Percentiles rank a stretch among this genome's conserved stretches.
Conservation (phyloP, 352 stramenopile species). For the Globisporangium heterothallicum region DNA sequence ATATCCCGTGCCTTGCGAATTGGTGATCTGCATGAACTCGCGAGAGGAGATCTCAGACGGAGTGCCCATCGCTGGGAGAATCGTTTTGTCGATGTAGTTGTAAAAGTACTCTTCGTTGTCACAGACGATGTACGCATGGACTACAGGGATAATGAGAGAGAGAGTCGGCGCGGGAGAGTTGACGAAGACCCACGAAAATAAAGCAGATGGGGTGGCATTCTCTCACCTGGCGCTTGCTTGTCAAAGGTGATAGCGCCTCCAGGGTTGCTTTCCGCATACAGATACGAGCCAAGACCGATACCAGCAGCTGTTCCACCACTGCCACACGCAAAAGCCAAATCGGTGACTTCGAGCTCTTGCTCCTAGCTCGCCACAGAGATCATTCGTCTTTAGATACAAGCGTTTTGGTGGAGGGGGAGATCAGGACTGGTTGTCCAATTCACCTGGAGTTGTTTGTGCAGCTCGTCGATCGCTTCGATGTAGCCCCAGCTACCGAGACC, state of each 20-base stretch:
- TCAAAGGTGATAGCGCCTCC: slow-evolving; percentile 31
- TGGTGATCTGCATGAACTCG: slow-evolving; percentile 75
- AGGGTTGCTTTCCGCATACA: slow-evolving; percentile 34
- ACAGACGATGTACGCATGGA: slow-evolving; percentile 83
- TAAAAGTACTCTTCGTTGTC: slow-evolving; percentile 84
- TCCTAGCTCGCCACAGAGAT: slow-evolving; percentile 17
- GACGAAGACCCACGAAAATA: background rate
- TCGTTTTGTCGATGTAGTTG: slow-evolving; percentile 69
- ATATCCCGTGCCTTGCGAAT: slow-evolving; percentile 77
- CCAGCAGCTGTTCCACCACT: slow-evolving; percentile 77
- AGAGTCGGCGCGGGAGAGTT: background rate
- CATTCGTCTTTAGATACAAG: no score
- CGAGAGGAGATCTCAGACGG: slow-evolving; percentile 41
- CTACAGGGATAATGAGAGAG: slow-evolving; percentile 6
- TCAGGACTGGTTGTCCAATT: no score
- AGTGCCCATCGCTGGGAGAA: slow-evolving; percentile 67
- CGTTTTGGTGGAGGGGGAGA: no score
- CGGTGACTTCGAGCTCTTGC: slow-evolving; percentile 48
- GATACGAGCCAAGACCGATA: slow-evolving; percentile 64
- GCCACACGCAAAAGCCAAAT: slow-evolving; percentile 83
- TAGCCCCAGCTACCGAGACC: slow-evolving; percentile 92
- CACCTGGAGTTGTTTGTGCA: slow-evolving; percentile 64
- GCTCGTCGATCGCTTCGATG: slow-evolving; percentile 89
- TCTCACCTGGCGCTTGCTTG: slow-evolving; percentile 26
- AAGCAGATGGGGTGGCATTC: no score